phyloP scores from a whole-genome alignment of 306 rosid genomes.

The Cucurbita ficifolia region DNA sequence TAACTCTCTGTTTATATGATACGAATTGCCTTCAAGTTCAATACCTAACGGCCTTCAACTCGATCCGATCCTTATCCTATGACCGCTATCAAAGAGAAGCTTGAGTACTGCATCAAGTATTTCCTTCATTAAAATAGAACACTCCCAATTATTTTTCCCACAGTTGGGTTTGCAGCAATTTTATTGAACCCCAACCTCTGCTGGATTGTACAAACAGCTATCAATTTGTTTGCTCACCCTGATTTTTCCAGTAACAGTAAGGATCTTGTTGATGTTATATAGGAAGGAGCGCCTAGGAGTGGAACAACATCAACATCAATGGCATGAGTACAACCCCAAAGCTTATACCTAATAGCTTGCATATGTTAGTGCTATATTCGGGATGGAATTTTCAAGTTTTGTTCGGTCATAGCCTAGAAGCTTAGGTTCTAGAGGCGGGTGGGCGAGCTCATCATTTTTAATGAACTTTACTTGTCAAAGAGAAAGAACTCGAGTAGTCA shows the following conservation, averaged over 20 bases:
- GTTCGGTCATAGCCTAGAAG: too few species aligned
- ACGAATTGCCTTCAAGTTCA: not conserved
- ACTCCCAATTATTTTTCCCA: not conserved
- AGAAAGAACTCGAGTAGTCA: too few species aligned
- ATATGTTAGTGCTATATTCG: too few species aligned
- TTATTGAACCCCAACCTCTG: not conserved
- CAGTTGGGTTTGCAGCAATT: too few species aligned
- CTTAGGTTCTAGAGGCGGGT: too few species aligned
- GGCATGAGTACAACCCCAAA: slow-evolving; percentile 68
- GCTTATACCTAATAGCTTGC: too few species aligned
- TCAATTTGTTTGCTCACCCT: not conserved
- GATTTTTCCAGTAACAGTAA: not conserved
- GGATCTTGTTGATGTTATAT: slow-evolving; percentile 26
- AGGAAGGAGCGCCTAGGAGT: slow-evolving; percentile 28
- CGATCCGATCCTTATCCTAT: too few species aligned
- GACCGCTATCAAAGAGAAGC: too few species aligned
- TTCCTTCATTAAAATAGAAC: not conserved
- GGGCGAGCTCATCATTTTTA: too few species aligned
- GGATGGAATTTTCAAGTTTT: too few species aligned
- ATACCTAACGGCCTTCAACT: not conserved
- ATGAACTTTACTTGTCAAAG: too few species aligned
- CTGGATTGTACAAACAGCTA: not conserved
- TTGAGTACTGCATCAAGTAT: not conserved
- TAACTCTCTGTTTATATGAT: not conserved
- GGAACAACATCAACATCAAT: slow-evolving; percentile 39